A percentile compares a stretch with the other conserved stretches of the same genome.
phyloP scores from a whole-genome alignment of 2,329 filamentous ascomycete genomes.

The Parastagonospora nodorum region DNA sequence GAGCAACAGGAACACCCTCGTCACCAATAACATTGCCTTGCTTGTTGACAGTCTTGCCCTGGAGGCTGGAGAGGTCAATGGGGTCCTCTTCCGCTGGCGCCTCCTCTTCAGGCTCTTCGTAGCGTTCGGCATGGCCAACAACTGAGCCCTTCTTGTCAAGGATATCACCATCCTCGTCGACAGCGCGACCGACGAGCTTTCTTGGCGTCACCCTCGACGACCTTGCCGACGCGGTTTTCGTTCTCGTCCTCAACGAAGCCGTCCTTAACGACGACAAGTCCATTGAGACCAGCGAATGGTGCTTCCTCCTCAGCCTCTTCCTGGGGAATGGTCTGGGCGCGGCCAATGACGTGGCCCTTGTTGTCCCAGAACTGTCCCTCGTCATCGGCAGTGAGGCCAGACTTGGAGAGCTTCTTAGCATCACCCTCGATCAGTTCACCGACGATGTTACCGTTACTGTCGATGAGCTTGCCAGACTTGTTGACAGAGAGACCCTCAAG shows the following conservation, averaged over 20 bases:
- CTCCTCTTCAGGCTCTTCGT: slow-evolving; percentile 69
- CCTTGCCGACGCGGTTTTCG: slow-evolving; percentile 55
- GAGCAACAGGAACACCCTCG: slow-evolving; percentile 60
- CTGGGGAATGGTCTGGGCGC: slow-evolving; percentile 53
- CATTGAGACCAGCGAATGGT: slow-evolving; percentile 57
- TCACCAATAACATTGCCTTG: slow-evolving; percentile 57
- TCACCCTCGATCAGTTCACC: slow-evolving; percentile 58
- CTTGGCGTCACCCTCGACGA: slow-evolving; percentile 57
- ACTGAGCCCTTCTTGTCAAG: slow-evolving; percentile 60
- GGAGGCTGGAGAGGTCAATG: slow-evolving; percentile 52
- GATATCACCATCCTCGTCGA: slow-evolving; percentile 60
- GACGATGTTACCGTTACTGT: slow-evolving; percentile 52
- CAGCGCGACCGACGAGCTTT: slow-evolving; percentile 57
- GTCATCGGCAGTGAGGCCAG: slow-evolving; percentile 50
- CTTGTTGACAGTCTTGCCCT: slow-evolving; percentile 57
- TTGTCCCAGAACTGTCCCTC: slow-evolving; percentile 60
- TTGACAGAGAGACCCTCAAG: slow-evolving; percentile 57
- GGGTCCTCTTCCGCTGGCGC: slow-evolving; percentile 49
- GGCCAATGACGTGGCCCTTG: slow-evolving; percentile 59
- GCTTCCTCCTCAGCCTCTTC: slow-evolving; percentile 56
- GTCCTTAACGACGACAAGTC: slow-evolving; percentile 56
- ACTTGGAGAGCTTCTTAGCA: slow-evolving; percentile 59
- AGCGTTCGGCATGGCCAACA: slow-evolving; percentile 58
- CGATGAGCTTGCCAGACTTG: slow-evolving; percentile 57
- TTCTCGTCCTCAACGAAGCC: slow-evolving; percentile 58